Evolutionary conservation across 225 moss, liverwort and hornwort species (phyloP).

Genomic region (Sphagnum tenellum): DNA sequence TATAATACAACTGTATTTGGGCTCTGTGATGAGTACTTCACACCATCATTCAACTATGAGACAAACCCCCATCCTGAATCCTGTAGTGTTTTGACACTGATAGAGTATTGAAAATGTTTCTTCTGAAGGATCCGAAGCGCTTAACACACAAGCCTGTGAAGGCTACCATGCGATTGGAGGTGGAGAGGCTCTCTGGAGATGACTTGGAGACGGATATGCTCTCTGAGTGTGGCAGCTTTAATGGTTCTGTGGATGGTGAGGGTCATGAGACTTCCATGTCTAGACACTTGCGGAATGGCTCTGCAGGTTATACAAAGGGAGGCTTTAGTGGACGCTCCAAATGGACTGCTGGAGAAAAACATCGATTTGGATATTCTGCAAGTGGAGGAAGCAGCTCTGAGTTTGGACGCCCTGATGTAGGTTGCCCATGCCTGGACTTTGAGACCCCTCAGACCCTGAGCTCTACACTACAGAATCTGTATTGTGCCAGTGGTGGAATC

Average conservation of each 20-base stretch:
- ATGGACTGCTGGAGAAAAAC: constrained; percentile 65
- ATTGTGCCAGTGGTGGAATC: too few relatives aligned
- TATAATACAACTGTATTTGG: too few relatives aligned
- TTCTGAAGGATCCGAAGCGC: constrained; percentile 70
- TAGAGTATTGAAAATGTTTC: neutral
- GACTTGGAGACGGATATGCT: constrained; percentile 67
- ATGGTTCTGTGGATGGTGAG: constrained; percentile 78
- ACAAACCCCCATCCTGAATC: too few relatives aligned
- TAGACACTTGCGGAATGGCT: constrained; percentile 49
- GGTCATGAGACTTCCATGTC: constrained; percentile 51
- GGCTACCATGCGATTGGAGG: constrained; percentile 77
- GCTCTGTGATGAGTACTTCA: too few relatives aligned
- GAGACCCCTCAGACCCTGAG: neutral
- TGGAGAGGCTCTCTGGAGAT: constrained; percentile 63
- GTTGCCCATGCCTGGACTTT: constrained; percentile 1
- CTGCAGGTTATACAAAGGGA: constrained; percentile 25
- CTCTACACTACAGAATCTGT: neutral
- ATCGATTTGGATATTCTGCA: constrained; percentile 39
- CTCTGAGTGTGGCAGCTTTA: constrained; percentile 78
- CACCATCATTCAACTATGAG: too few relatives aligned
- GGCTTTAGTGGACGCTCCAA: constrained; percentile 61
- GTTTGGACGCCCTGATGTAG: constrained; percentile 58
- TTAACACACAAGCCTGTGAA: constrained; percentile 91
- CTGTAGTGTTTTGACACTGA: too few relatives aligned
- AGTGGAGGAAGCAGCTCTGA: constrained; percentile 68